Evolutionary conservation across 257 asterid genomes (phyloP).

Genomic region (Forsythia viridissima): DNA sequence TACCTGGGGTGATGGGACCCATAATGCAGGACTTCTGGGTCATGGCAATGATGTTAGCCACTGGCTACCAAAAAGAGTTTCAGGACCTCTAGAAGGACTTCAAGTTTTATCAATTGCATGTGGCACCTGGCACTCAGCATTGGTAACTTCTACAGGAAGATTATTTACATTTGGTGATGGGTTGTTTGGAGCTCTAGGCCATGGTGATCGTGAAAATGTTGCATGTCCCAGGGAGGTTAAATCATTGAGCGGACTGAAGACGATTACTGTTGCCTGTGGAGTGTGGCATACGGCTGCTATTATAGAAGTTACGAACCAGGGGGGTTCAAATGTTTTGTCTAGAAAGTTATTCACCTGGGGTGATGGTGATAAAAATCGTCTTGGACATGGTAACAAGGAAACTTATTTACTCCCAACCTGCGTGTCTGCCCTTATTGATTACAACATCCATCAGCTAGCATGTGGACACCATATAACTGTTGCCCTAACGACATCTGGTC

Average conservation of each 20-base stretch:
- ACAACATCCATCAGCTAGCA: constrained; percentile 75
- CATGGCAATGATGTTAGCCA: constrained; percentile 88
- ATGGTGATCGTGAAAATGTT: constrained; percentile 67
- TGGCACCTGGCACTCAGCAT: constrained; percentile 94
- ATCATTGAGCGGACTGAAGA: constrained; percentile 63
- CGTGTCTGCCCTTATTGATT: constrained; percentile 74
- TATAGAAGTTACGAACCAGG: constrained; percentile 63
- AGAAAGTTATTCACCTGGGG: constrained; percentile 96
- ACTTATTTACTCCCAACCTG: constrained; percentile 72
- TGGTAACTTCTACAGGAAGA: constrained; percentile 68
- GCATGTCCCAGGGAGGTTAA: constrained; percentile 69
- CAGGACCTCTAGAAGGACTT: constrained; percentile 74
- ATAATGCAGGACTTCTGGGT: constrained; percentile 86
- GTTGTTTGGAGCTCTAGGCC: constrained; percentile 84
- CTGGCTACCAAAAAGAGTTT: constrained; percentile 86
- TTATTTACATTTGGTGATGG: constrained; percentile 92
- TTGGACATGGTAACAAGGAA: constrained; percentile 85
- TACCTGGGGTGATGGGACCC: constrained; percentile 96
- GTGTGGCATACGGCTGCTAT: constrained; percentile 96
- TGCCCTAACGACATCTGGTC: constrained; percentile 82
- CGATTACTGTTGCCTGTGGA: constrained; percentile 78
- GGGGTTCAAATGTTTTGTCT: constrained; percentile 46
- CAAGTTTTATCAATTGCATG: constrained; percentile 86
- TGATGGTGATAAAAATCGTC: constrained; percentile 76
- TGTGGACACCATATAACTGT: constrained; percentile 77